Evolutionary conservation across 139 green algal species (phyloP).

Genomic region (Coccomyxa sp.): DNA sequence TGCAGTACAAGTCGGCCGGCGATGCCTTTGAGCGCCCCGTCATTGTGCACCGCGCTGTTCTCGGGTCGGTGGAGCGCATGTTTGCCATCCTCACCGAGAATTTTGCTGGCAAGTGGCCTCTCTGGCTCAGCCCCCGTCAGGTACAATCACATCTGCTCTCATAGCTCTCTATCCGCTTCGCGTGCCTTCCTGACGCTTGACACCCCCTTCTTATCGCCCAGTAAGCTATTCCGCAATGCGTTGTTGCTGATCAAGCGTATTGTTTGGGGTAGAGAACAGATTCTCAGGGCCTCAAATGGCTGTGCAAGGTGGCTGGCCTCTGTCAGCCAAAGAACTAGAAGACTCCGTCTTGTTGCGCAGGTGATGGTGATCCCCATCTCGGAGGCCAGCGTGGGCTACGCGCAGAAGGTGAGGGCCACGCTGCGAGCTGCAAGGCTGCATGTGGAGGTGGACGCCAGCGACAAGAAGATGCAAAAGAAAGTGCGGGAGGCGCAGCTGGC

Average conservation of each 20-base stretch:
- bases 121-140: conserved; percentile 95
- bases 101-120: conserved; percentile 96
- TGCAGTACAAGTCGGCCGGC: conserved; percentile 71
- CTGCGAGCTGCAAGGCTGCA: conserved; percentile 67
- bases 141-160: too few species aligned
- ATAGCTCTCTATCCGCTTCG: too few species aligned
- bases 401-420: conserved; percentile 51
- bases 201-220: too few species aligned
- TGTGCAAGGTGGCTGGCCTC: neutral
- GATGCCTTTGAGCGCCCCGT: conserved; percentile 73
- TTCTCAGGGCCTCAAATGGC: too few species aligned
- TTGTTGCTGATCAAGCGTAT: neutral
- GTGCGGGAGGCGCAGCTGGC: conserved; percentile 91
- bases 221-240: too few species aligned
- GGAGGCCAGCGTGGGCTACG: conserved; percentile 74
- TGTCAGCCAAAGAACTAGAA: neutral
- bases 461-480: conserved; percentile 98
- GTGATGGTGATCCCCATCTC: conserved; percentile 95
- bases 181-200: too few species aligned
- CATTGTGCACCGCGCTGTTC: conserved; percentile 95
- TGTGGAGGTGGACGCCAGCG: conserved; percentile 74
- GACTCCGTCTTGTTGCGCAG: conserved; percentile 18
- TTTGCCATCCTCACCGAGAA: conserved; percentile 99
- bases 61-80: conserved; percentile 97
- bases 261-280: neutral